These are phyloP conservation scores for Magnusiomyces tetraspermus DNA, from an alignment of 1,139 yeast species.

Conservation along the genomic window DNA sequence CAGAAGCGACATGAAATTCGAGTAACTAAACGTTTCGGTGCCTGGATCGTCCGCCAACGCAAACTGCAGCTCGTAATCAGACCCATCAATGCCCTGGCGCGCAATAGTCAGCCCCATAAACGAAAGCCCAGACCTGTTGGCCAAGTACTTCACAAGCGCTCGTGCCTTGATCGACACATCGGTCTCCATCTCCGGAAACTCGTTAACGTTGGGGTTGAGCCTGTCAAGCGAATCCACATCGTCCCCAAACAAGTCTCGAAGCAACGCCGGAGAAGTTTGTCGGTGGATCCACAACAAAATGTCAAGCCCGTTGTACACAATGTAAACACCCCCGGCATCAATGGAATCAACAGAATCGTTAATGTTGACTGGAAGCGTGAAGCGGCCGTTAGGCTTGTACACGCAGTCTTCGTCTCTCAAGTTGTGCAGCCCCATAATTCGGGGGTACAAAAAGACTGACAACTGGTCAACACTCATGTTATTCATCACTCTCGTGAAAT, in stretches of 20 bases:
- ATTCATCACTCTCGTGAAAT: constrained; percentile 46
- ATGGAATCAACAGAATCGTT: constrained; percentile 41
- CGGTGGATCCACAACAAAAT: constrained; percentile 64
- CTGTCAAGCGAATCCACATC: constrained; percentile 40
- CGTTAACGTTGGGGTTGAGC: constrained; percentile 40
- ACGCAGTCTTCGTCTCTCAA: constrained; percentile 44
- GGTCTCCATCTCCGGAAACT: constrained; percentile 64
- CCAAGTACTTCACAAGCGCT: constrained; percentile 48
- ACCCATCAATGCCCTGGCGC: constrained; percentile 56
- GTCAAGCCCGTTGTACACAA: constrained; percentile 60
- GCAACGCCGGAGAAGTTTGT: constrained; percentile 54
- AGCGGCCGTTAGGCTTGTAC: constrained; percentile 37
- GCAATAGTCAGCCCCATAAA: constrained; percentile 49
- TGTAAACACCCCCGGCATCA: constrained; percentile 66
- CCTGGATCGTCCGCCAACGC: constrained; percentile 62
- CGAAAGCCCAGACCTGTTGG: constrained; percentile 36
- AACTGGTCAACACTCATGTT: constrained; percentile 52
- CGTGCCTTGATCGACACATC: constrained; percentile 62
- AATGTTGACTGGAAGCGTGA: constrained; percentile 43
- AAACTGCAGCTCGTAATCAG: constrained; percentile 49
- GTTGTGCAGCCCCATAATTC: constrained; percentile 64
- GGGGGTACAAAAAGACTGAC: constrained; percentile 67
- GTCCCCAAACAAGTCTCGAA: constrained; percentile 70
- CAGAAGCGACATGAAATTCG: constrained; percentile 27
- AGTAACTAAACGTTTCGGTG: constrained; percentile 25